Evolutionary conservation across 2,329 filamentous ascomycete species (phyloP), one percentile per base, ranked within the genome.

Genomic region (Colletotrichum sublineola): DNA sequence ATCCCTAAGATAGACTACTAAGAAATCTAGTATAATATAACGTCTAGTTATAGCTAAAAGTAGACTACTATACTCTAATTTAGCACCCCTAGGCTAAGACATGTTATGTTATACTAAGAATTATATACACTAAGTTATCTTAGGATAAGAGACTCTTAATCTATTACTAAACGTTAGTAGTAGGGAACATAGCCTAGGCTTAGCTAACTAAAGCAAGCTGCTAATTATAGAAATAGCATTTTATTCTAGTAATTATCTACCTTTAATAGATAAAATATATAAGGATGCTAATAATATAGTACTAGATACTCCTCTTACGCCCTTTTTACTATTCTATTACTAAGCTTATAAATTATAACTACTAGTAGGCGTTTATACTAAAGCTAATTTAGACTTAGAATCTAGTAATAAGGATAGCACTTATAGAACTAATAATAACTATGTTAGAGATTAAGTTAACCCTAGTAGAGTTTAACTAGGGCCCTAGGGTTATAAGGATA

Each of bases 301-400:
- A 42, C 15, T 14, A 58, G 33, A 58, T 58, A 18, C 55, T 58
- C 55, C 55, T 58, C 55, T 36, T 58, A 18, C 18, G n/a, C 7
- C 12, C 33, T 58, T 58, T 29, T 58, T 18, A 38, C 33, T 9
- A 58, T 18, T 58, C 55, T 18, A 14, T 58, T 36, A 18, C 55
- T 36, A 15, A 42, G 33, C 33, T 58, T 14, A 8, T 8, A 58
- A 42, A 58, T 58, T 18, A 58, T 18, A 11, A 58, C 36, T 58
- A 29, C 36, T 18, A 42, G 36, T 11, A 20, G 36, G 48, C 14
- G n/a, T 33, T 53, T 63, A 63, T 63, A 20, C 48, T 8, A 11
- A 63, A 55, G 24, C 31, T 36, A 18, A 31, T 53, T 63, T 24
- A 9, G 61, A 63, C 48, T 12, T 36, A 11, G 48, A 63, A 63